phyloP scores from a whole-genome alignment of 257 asterid genomes.

The Leonotis leonurus region DNA sequence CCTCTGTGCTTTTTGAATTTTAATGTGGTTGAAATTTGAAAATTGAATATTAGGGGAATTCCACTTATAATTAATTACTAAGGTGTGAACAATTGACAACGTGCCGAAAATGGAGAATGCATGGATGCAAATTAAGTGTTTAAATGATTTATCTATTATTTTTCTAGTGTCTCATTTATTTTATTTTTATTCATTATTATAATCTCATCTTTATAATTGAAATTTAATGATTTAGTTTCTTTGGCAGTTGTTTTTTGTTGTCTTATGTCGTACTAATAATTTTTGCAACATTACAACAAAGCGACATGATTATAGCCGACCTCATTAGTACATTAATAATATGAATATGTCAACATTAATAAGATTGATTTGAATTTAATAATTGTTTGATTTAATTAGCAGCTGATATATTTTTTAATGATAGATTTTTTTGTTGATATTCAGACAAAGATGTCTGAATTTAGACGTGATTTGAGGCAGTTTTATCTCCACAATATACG shows the following conservation, averaged over 20 bases:
- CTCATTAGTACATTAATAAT: background rate
- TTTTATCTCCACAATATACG: background rate
- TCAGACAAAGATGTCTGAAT: background rate
- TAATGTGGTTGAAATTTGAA: no score
- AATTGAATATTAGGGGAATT: no score
- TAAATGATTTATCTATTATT: no score
- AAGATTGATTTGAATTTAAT: background rate
- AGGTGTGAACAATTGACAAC: background rate
- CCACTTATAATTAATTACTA: no score
- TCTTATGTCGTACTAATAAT: background rate
- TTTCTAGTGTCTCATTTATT: no score
- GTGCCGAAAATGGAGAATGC: background rate
- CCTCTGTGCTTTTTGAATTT: no score
- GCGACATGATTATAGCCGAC: background rate
- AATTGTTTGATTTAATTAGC: no score
- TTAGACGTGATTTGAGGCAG: background rate
- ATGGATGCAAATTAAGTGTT: no score
- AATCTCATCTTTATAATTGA: no score
- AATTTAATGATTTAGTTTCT: background rate
- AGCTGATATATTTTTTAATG: no score
- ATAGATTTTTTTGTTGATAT: background rate
- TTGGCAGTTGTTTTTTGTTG: background rate
- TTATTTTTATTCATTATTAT: no score
- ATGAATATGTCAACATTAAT: background rate
- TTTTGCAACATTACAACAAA: background rate